phyloP scores from a whole-genome alignment of 768 basidiomycete species.

The Boletus reticulatus region DNA sequence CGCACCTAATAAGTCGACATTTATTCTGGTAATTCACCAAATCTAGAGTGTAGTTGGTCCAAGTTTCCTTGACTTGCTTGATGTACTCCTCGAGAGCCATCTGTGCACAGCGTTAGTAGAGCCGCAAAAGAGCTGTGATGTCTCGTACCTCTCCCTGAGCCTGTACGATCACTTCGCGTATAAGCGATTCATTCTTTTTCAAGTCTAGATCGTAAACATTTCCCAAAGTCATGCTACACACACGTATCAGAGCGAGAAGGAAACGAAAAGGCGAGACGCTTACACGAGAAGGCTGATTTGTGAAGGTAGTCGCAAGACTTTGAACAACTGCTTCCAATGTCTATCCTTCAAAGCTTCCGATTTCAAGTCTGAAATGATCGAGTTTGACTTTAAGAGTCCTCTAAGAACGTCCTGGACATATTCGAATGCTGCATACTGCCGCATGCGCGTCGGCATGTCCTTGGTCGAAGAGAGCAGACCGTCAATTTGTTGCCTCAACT shows the following conservation, averaged over 20 bases:
- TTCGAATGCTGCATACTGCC: constrained; percentile 98
- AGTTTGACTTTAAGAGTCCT: constrained; percentile 84
- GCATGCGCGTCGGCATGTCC: constrained; percentile 99
- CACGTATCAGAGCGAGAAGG: constrained; percentile 2
- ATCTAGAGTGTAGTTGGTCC: constrained; percentile 94
- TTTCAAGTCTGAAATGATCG: constrained; percentile 89
- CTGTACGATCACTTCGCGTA: constrained; percentile 95
- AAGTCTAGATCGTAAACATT: constrained; percentile 97
- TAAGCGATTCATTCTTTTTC: constrained; percentile 85
- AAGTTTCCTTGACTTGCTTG: constrained; percentile 94
- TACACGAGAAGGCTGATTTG: constrained; percentile 77
- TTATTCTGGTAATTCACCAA: constrained; percentile 99
- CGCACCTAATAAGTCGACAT: constrained; percentile 87
- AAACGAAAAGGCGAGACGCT: constrained; percentile 25
- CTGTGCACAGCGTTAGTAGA: constrained; percentile 39
- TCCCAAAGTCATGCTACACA: constrained; percentile 83
- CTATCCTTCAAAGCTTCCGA: constrained; percentile 96
- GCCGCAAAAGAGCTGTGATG: constrained; percentile 3
- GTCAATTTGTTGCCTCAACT: constrained; percentile 91
- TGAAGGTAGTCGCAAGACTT: constrained; percentile 70
- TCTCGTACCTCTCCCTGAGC: constrained; percentile 87
- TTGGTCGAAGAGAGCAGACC: constrained; percentile 89
- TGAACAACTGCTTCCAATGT: constrained; percentile 98
- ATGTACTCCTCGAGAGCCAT: constrained; percentile 96
- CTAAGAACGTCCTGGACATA: constrained; percentile 92